These are phyloP conservation scores for Selaginella tamariscina DNA, from an alignment of 75 land plant genomes.

Conservation along the genomic window DNA sequence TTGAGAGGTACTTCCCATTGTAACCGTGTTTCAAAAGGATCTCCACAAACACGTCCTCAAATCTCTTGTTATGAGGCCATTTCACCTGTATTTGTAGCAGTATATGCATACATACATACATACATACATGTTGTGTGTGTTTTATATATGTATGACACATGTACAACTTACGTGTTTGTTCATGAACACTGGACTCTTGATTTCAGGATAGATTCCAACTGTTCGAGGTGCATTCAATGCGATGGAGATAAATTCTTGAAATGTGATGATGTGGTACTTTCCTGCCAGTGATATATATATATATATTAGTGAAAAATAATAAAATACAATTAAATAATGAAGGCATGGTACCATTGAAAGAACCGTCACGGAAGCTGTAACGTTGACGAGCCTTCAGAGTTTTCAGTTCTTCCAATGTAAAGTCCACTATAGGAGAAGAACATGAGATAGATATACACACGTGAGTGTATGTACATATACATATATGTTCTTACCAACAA, in stretches of 20 bases:
- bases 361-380: constrained; percentile 53
- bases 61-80: constrained; percentile 68
- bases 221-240: constrained; percentile 74
- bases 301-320: no score
- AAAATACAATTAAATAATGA: not conserved
- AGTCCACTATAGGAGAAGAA: constrained; percentile 54
- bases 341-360: constrained; percentile 53
- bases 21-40: constrained; percentile 74
- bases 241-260: constrained; percentile 78
- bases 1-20: constrained; percentile 60
- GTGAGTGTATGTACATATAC: not conserved
- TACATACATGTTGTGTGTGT: no score
- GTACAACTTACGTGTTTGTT: constrained; percentile 77
- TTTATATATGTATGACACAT: no score
- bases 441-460: not conserved
- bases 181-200: constrained; percentile 84
- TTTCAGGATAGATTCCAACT: constrained; percentile 95
- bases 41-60: constrained; percentile 83
- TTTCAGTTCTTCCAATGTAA: constrained; percentile 62
- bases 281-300: constrained; percentile 47
- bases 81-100: constrained; percentile 43
- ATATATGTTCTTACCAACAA: constrained; percentile 38
- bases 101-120: not conserved
- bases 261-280: constrained; percentile 61
- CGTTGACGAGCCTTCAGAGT: constrained; percentile 56